Evolutionary conservation across 2,329 filamentous ascomycete genomes (phyloP).

Genomic region (Pseudopyricularia javanii): DNA sequence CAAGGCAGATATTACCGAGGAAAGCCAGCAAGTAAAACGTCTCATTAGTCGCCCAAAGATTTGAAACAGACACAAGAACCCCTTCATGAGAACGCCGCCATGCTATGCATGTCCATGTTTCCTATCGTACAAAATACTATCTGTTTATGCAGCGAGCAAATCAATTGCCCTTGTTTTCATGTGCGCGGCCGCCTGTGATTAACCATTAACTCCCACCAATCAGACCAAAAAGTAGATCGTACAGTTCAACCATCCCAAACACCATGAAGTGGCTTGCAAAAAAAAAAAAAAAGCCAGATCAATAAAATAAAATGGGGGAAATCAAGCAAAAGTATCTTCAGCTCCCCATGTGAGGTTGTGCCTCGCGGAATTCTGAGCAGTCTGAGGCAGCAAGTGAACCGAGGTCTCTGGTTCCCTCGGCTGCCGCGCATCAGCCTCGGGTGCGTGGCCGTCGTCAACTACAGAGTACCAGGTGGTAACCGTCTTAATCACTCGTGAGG

Average conservation of each 20-base stretch:
- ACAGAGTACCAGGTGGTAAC: not conserved
- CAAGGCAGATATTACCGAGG: too few species aligned
- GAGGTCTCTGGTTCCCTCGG: slow-evolving; percentile 4
- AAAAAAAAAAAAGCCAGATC: not conserved
- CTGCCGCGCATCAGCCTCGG: slow-evolving; percentile 5
- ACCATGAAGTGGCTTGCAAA: not conserved
- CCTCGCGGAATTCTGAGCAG: slow-evolving; percentile 10
- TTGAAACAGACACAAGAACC: not conserved
- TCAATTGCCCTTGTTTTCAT: not conserved
- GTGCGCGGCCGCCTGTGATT: not conserved
- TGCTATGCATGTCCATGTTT: not conserved
- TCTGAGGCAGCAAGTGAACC: slow-evolving; percentile 4
- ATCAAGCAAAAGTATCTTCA: slow-evolving; percentile 31
- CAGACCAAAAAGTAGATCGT: not conserved
- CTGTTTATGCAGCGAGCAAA: not conserved
- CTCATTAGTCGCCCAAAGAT: not conserved
- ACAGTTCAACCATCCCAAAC: not conserved
- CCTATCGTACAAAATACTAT: not conserved
- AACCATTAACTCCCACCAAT: not conserved
- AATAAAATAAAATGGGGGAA: not conserved
- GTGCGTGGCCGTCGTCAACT: not conserved
- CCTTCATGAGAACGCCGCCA: not conserved
- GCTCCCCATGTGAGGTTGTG: slow-evolving; percentile 19
- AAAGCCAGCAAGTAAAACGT: too few species aligned
- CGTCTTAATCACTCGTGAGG: not conserved